Conservation (phyloP, 208 protist species). For the Naegleria gruberi region DNA sequence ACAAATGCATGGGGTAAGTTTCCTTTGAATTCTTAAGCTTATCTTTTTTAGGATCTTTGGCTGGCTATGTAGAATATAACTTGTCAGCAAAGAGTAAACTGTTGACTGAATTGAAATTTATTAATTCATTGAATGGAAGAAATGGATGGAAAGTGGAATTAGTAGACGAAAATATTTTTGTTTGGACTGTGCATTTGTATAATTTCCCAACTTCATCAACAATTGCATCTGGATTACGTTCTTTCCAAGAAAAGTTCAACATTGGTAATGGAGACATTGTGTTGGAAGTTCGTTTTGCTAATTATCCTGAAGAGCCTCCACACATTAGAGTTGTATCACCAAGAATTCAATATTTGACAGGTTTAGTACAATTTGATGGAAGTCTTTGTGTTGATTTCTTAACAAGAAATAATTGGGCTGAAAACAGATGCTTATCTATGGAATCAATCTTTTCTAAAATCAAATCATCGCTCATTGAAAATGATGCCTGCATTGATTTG, state of each 20-base stretch:
- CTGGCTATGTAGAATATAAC: background rate
- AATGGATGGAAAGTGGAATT: background rate
- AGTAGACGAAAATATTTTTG: background rate
- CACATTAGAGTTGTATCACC: background rate
- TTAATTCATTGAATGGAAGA: background rate
- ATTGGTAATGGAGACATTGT: background rate
- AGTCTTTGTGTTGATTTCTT: background rate
- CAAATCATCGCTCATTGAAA: background rate
- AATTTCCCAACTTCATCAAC: background rate
- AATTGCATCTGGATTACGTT: background rate
- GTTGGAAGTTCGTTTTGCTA: background rate
- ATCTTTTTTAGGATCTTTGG: no score
- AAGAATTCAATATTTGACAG: background rate
- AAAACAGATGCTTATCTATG: background rate
- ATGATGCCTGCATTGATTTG: background rate
- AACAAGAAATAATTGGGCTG: background rate
- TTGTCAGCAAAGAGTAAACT: background rate
- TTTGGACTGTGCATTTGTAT: background rate
- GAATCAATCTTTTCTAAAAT: background rate
- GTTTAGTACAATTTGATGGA: background rate
- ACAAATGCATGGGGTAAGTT: background rate
- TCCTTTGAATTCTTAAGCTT: background rate
- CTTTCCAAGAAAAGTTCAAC: background rate
- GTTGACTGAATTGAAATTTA: background rate
- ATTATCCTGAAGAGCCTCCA: conserved; percentile 12